Base-by-base conservation (phyloP, 495 filamentous ascomycete species). In the Sphaerosporella brunnea region DNA sequence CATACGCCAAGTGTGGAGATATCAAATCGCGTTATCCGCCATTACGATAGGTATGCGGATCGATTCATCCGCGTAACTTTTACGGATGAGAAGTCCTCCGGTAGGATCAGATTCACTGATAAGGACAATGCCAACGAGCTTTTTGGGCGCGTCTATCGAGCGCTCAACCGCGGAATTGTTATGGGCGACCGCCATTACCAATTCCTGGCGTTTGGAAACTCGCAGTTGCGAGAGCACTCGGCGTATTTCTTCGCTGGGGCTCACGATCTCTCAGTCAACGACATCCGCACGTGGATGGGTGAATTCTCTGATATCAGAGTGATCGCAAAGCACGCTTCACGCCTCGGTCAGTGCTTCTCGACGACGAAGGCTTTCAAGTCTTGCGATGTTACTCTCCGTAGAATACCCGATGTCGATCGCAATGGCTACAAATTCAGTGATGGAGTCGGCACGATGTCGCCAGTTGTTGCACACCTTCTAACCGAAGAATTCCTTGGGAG, bases 171-270 rank as follows among this genome's bases (percentile, higher is more conserved):
- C 36, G 90, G 90, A 4, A 93, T 99, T 49, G 66, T 64, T 1
- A 77, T 99, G 43, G 90, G 82, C 10, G 74, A 75, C 51, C 76
- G 81, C 10, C 78, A 75, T 52, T 99, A 82, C 60, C 73, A 92
- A 56, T 95, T 94, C 53, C 75, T 99, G 19, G 88, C 92, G 3
- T 93, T 85, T 61, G 88, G 90, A 0, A 96, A 93, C 61, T 94
- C 88, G 0, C 90, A 96, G 53, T 81, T 99, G 48, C 75, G 90
- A 11, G 88, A 96, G 59, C 76, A 86, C 59, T 84, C 85, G 0
- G 87, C 87, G 1, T 96, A 88, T 54, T 93, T 99, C 63, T 94
- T 80, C 55, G 73, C 81, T 0, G 69, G 76, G 0, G 68, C 69
- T 1, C 63, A 73, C 2, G 58, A 71, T 47, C 46, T 83, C 4